Percentiles rank a stretch among this genome's conserved stretches.
Conservation (phyloP, 495 filamentous ascomycete species). For the Letharia lupina region DNA sequence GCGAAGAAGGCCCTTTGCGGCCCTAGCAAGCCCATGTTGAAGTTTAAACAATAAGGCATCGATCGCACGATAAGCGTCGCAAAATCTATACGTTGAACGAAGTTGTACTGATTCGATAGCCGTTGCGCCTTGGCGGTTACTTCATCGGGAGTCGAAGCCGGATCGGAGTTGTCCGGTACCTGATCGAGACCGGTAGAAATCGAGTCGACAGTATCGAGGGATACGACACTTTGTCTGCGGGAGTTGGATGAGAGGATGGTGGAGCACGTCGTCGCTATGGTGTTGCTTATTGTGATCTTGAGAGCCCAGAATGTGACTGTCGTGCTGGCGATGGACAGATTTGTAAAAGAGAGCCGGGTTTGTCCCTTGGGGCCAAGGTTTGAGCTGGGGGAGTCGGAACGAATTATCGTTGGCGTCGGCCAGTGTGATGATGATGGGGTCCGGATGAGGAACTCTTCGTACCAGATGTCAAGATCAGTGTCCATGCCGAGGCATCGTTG, state of each 20-base stretch:
- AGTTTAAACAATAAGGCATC: neutral
- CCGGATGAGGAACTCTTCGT: constrained; percentile 2
- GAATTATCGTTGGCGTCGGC: neutral
- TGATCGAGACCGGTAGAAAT: neutral
- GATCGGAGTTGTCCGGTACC: neutral
- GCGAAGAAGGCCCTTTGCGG: constrained; percentile 1
- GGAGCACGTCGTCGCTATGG: neutral
- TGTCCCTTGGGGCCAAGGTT: neutral
- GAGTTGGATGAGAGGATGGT: neutral
- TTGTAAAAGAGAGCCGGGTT: neutral
- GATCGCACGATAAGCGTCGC: neutral
- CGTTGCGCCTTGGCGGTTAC: constrained; percentile 1
- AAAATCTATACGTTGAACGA: neutral
- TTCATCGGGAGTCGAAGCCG: neutral
- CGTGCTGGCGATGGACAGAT: neutral
- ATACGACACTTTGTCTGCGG: neutral
- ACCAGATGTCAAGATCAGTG: constrained; percentile 3
- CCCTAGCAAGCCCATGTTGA: constrained; percentile 3
- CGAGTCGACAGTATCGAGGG: neutral
- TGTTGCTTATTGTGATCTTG: constrained; percentile 1
- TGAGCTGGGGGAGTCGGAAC: neutral
- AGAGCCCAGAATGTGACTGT: constrained; percentile 3
- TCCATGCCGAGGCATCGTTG: constrained; percentile 4
- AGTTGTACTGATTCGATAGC: neutral
- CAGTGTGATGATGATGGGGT: neutral